Evolutionary conservation across 345 rosid species (phyloP).

Genomic region (Microcos paniculata): DNA sequence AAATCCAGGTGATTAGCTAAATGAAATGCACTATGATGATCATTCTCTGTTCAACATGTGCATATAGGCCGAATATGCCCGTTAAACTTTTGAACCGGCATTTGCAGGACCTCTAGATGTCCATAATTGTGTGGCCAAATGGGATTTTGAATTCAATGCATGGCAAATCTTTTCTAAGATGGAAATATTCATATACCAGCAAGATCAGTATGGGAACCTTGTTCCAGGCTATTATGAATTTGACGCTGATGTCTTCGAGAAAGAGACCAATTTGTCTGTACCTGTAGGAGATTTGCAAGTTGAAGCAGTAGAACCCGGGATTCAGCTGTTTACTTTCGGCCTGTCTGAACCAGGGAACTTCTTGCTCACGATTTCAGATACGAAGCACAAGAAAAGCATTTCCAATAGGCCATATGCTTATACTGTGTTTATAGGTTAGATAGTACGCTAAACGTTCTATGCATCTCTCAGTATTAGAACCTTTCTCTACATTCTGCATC

Average conservation of each 20-base stretch:
- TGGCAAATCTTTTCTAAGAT: slow-evolving; percentile 92
- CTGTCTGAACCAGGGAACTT: slow-evolving; percentile 73
- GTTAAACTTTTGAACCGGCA: slow-evolving; percentile 11
- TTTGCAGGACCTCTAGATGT: slow-evolving; percentile 65
- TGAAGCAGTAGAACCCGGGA: slow-evolving; percentile 61
- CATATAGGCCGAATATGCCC: too few species aligned
- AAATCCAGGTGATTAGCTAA: slow-evolving; percentile 57
- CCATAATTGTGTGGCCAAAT: slow-evolving; percentile 55
- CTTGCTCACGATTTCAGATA: slow-evolving; percentile 71
- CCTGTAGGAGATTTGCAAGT: slow-evolving; percentile 73
- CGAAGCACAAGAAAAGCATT: slow-evolving; percentile 61
- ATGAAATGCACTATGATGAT: not conserved
- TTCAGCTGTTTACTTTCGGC: slow-evolving; percentile 73
- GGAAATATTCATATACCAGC: slow-evolving; percentile 71
- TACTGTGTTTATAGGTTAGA: slow-evolving; percentile 71
- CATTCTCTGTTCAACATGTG: too few species aligned
- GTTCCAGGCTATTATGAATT: slow-evolving; percentile 61
- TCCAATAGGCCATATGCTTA: slow-evolving; percentile 72
- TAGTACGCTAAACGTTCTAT: not conserved
- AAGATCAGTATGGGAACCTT: slow-evolving; percentile 67
- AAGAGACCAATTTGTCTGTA: slow-evolving; percentile 68
- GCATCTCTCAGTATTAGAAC: not conserved
- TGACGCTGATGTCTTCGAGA: slow-evolving; percentile 72
- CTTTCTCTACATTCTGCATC: not conserved
- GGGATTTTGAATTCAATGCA: slow-evolving; percentile 55